A percentile compares a stretch with the other conserved stretches of the same genome.
Evolutionary conservation across 495 filamentous ascomycete species (phyloP).

Genomic region (Rostrohypoxylon terebratum): DNA sequence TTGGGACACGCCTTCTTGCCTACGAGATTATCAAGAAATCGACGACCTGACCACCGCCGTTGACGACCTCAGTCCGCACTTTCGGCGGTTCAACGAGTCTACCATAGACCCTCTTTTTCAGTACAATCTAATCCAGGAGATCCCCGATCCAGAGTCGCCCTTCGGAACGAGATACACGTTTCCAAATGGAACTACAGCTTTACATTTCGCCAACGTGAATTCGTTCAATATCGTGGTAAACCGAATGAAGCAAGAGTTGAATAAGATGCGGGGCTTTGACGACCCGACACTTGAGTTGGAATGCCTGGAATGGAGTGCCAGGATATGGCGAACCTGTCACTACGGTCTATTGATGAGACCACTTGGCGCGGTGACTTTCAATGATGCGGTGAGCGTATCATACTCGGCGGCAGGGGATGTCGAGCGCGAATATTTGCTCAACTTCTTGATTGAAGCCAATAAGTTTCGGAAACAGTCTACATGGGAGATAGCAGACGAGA

Average conservation of each 20-base stretch:
- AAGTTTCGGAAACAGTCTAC: constrained; percentile 5
- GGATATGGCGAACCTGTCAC: constrained; percentile 23
- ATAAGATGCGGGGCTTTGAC: constrained; percentile 18
- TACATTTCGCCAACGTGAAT: constrained; percentile 27
- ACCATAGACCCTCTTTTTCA: constrained; percentile 26
- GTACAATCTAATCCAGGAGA: constrained; percentile 17
- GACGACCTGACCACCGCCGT: constrained; percentile 4
- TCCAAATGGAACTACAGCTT: not conserved
- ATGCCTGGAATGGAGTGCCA: constrained; percentile 16
- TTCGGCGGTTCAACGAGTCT: constrained; percentile 7
- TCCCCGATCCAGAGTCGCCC: constrained; percentile 17
- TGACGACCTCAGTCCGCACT: not conserved
- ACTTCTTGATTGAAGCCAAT: constrained; percentile 8
- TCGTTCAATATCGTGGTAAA: constrained; percentile 22
- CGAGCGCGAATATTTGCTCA: constrained; percentile 13
- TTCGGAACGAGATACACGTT: constrained; percentile 26
- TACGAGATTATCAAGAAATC: not conserved
- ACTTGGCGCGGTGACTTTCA: constrained; percentile 22
- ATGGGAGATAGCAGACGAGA: constrained; percentile 12
- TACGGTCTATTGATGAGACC: constrained; percentile 28
- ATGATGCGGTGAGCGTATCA: constrained; percentile 15
- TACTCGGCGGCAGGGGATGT: constrained; percentile 15
- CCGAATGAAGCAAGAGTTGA: constrained; percentile 23
- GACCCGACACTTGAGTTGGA: constrained; percentile 23
- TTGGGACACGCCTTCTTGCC: not conserved